Evolutionary conservation across 2,329 filamentous ascomycete genomes (phyloP).

Genomic region (Neofusicoccum laricinum): DNA sequence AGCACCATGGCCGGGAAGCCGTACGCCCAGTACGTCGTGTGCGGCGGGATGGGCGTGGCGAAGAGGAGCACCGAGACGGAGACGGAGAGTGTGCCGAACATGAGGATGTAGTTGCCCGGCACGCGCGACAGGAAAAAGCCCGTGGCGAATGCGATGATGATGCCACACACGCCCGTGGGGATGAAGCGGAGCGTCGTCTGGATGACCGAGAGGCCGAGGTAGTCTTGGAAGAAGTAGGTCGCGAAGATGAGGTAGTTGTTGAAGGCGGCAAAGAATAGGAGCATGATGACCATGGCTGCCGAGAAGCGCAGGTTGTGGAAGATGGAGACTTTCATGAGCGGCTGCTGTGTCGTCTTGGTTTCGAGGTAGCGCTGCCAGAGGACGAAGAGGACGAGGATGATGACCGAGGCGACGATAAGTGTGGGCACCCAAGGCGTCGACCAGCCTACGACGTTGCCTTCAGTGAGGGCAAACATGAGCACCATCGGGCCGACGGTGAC

Average conservation of each 20-base stretch:
- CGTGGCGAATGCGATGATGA: slow-evolving; percentile 53
- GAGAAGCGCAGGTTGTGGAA: slow-evolving; percentile 58
- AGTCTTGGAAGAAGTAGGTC: slow-evolving; percentile 67
- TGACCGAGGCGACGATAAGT: slow-evolving; percentile 54
- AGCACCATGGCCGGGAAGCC: slow-evolving; percentile 62
- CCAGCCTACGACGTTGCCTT: slow-evolving; percentile 67
- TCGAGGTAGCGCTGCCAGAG: slow-evolving; percentile 59
- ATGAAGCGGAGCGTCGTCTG: slow-evolving; percentile 66
- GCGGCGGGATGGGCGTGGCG: slow-evolving; percentile 57
- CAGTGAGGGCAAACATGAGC: slow-evolving; percentile 62
- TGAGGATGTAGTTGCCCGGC: slow-evolving; percentile 54
- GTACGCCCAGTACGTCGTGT: slow-evolving; percentile 62
- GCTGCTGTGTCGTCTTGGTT: slow-evolving; percentile 44
- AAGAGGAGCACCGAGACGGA: slow-evolving; percentile 57
- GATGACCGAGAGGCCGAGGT: slow-evolving; percentile 56
- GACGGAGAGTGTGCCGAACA: slow-evolving; percentile 55
- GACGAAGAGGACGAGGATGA: slow-evolving; percentile 54
- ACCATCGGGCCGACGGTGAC: slow-evolving; percentile 59
- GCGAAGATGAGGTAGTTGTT: slow-evolving; percentile 63
- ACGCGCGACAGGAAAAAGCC: slow-evolving; percentile 55
- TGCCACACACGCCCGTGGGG: slow-evolving; percentile 59
- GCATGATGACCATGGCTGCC: slow-evolving; percentile 61
- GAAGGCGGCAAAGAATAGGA: slow-evolving; percentile 62
- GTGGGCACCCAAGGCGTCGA: slow-evolving; percentile 56
- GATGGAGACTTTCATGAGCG: slow-evolving; percentile 62